Conservation (phyloP, 2,329 filamentous ascomycete species). For the Fusarium heterosporum region DNA sequence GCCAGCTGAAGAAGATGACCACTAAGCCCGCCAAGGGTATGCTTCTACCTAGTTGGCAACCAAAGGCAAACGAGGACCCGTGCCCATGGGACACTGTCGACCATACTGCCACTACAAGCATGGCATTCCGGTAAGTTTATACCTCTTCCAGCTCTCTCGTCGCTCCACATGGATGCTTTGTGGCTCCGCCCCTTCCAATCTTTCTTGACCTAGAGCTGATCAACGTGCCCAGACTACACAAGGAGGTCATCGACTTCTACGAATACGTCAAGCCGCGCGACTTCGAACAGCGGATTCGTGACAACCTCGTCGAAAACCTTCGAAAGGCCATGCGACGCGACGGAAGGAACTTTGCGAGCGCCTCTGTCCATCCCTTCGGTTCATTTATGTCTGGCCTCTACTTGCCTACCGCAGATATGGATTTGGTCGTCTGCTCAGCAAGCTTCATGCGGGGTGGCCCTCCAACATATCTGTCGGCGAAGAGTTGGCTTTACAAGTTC, state of each 20-base stretch:
- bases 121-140: slow-evolving; percentile 67
- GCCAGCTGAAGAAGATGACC: slow-evolving; percentile 62
- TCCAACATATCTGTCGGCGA: slow-evolving; percentile 61
- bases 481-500: slow-evolving; percentile 71
- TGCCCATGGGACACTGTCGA: slow-evolving; percentile 74
- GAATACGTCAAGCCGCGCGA: slow-evolving; percentile 80
- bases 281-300: slow-evolving; percentile 82
- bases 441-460: slow-evolving; percentile 67
- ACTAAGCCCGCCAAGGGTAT: slow-evolving; percentile 63
- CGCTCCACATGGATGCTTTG: background rate
- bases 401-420: slow-evolving; percentile 85
- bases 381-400: slow-evolving; percentile 88
- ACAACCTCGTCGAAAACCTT: slow-evolving; percentile 77
- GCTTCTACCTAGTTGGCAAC: slow-evolving; percentile 65
- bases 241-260: slow-evolving; percentile 91
- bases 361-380: slow-evolving; percentile 82
- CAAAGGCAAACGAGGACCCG: slow-evolving; percentile 55
- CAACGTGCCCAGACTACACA: slow-evolving; percentile 73
- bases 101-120: slow-evolving; percentile 64
- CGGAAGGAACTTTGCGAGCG: slow-evolving; percentile 64
- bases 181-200: background rate
- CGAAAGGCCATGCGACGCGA: slow-evolving; percentile 66
- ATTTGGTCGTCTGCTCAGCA: slow-evolving; percentile 80
- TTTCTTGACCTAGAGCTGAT: background rate
- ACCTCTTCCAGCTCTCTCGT: background rate